These are phyloP conservation scores for Penicillium pulvis DNA, from an alignment of 495 filamentous ascomycete species.

Conservation along the genomic window DNA sequence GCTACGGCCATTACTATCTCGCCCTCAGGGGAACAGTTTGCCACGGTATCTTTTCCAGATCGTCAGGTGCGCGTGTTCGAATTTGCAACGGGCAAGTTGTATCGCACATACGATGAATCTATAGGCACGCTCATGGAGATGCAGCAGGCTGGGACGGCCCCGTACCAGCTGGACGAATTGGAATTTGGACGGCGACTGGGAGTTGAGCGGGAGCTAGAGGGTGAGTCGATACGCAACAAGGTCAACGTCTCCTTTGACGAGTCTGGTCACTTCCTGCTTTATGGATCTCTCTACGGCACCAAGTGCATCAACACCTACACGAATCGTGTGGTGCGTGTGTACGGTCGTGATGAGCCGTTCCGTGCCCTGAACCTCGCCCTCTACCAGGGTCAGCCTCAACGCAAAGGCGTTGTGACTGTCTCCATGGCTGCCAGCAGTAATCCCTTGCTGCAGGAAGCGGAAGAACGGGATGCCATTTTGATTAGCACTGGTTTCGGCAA, in stretches of 20 bases:
- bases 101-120: conserved; percentile 93
- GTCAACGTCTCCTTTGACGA: conserved; percentile 93
- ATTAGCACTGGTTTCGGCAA: conserved; percentile 83
- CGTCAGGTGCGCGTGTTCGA: conserved; percentile 91
- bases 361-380: conserved; percentile 78
- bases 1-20: conserved; percentile 86
- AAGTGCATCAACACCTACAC: conserved; percentile 96
- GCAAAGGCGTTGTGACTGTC: conserved; percentile 90
- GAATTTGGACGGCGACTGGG: conserved; percentile 92
- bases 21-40: conserved; percentile 80
- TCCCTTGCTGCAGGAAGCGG: conserved; percentile 89
- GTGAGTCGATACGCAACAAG: conserved; percentile 63
- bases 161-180: conserved; percentile 77
- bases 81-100: conserved; percentile 82
- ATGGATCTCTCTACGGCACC: conserved; percentile 85
- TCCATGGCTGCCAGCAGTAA: conserved; percentile 96
- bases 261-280: conserved; percentile 91
- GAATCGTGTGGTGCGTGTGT: conserved; percentile 84
- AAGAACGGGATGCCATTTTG: conserved; percentile 88
- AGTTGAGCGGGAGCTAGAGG: conserved; percentile 83
- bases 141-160: conserved; percentile 86
- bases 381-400: conserved; percentile 95
- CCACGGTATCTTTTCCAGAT: conserved; percentile 90
- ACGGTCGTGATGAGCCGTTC: conserved; percentile 85
- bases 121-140: conserved; percentile 82